Evolutionary conservation across 768 basidiomycete species (phyloP), one percentile per base, ranked within the genome.

Genomic region (Mycena albidolilacea): DNA sequence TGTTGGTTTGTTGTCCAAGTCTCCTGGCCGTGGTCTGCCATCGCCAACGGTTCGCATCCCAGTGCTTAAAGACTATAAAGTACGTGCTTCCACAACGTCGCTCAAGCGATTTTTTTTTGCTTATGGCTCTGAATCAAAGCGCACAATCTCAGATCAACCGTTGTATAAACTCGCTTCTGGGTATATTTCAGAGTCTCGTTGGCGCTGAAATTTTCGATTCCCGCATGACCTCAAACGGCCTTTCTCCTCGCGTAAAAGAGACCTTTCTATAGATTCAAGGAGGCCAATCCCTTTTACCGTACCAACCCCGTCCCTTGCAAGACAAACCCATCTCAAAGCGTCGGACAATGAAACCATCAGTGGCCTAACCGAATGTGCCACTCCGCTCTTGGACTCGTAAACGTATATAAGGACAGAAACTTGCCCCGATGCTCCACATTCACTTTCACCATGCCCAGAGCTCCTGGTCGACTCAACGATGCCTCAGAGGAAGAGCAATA

Each of bases 311-410:
- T 54, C 54, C 30, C 41, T 62, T 50, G 23, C 15, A 10, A n/a
- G 21, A 61, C 17, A 69, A 63, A 41, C 60, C 10, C n/a, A 0
- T 14, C 10, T 63, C 68, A 69, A 69, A 69, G 61, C 61, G 68
- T 21, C 52, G 61, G 59, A 69, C 61, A 69, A 69, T 69, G 68
- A 59, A 69, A 19, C 43, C 39, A 63, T 69, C 48, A 39, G 14
- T 43, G 14, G 21, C 41, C 30, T 69, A 46, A 57, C 59, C 67
- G 14, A 39, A 60, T 60, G 21, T 17, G 61, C 52, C 23, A 63
- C 43, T 41, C 19, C 10, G 30, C n/a, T 23, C 52, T 64, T 64
- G 38, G 46, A 48, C 44, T 64, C 37, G 41, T 9, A 21, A 12
- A 19, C 59, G 10, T 52, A 68, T 68, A 68, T 60, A 68, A 68